These are phyloP conservation scores for Rhizopogon vulgaris DNA, from an alignment of 768 basidiomycete species.

Conservation along the genomic window DNA sequence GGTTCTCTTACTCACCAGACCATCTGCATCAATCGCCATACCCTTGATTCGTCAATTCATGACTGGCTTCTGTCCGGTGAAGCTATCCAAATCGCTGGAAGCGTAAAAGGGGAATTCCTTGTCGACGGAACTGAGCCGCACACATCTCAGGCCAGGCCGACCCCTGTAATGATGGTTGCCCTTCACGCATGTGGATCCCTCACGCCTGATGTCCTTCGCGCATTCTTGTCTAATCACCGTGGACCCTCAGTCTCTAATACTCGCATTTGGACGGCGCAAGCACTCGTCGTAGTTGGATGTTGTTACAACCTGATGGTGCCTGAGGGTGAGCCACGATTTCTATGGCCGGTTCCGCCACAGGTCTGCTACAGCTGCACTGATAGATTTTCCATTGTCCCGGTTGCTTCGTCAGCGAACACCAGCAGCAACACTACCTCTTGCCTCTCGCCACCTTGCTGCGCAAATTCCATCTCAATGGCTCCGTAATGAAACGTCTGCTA, in stretches of 20 bases:
- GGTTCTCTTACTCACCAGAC: conserved; percentile 51
- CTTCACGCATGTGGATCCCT: conserved; percentile 76
- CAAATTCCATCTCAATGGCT: conserved; percentile 66
- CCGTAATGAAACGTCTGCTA: conserved; percentile 24
- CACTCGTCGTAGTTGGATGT: conserved; percentile 63
- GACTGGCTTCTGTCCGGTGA: conserved; percentile 40
- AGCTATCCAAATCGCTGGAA: neutral
- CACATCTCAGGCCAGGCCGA: neutral
- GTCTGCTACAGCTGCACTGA: conserved; percentile 1
- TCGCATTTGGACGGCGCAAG: conserved; percentile 44
- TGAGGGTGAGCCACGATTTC: conserved; percentile 28
- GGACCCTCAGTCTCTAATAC: conserved; percentile 3
- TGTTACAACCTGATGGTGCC: conserved; percentile 70
- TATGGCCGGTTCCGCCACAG: neutral
- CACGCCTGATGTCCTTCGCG: conserved; percentile 58
- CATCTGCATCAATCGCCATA: conserved; percentile 43
- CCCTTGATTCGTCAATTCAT: conserved; percentile 40
- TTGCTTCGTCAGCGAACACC: conserved; percentile 13
- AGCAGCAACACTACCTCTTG: conserved; percentile 25
- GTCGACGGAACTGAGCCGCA: neutral
- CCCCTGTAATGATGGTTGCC: conserved; percentile 57
- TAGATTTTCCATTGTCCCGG: conserved; percentile 54
- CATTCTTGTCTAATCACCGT: conserved; percentile 32
- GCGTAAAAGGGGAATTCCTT: neutral
- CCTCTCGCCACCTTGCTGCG: conserved; percentile 60